Base-by-base conservation (phyloP, 148 eudicot genomes). In the Camellia lanceoleosa region DNA sequence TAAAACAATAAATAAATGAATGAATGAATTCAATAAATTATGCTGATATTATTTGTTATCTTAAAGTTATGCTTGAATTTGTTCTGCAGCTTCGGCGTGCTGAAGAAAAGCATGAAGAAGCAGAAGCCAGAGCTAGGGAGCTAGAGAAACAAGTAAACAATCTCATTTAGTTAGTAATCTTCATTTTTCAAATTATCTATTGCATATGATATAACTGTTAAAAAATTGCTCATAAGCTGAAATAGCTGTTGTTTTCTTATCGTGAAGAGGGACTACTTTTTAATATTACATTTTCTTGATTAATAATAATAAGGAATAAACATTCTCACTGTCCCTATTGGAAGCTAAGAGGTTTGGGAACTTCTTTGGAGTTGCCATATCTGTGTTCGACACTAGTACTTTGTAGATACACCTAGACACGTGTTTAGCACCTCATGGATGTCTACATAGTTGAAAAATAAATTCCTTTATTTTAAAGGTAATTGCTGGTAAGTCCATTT, bases 101-200 rank as follows among this genome's bases (percentile, higher is more conserved):
- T 74, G 96, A 97, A 77, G 88, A 83, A 86, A 90, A 89, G 79
- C 94, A 94, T 55, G 92, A 91, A 90, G 99, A 89, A 89, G 88
- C 97, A 46, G 99, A 97, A 86, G 97, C 97, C 79, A 91, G 99
- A 84, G 94, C 92, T n/a, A 85, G 87, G 87, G 87, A 87, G 84
- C 92, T 94, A 67, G 99, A 97, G 87, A 88, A 86, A 88, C 99
- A 97, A 92, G 99, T 97, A 78, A 30, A 86, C 74, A 71, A 56
- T 61, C 75, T 81, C 55, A 46, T 66, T 64, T 63, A 20, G 58
- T 55, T 71, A 62, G 76, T 74, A 20, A 59, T 54, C 79, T 71
- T 59, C 59, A 14, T 15, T 65, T 56, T 78, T 42, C 59, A 46
- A 20, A 5, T 12, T 49, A 72, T 72, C 15, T 55, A 18, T 72